Evolutionary conservation across 306 rosid species (phyloP).

Genomic region (Gastrolobium villosum): DNA sequence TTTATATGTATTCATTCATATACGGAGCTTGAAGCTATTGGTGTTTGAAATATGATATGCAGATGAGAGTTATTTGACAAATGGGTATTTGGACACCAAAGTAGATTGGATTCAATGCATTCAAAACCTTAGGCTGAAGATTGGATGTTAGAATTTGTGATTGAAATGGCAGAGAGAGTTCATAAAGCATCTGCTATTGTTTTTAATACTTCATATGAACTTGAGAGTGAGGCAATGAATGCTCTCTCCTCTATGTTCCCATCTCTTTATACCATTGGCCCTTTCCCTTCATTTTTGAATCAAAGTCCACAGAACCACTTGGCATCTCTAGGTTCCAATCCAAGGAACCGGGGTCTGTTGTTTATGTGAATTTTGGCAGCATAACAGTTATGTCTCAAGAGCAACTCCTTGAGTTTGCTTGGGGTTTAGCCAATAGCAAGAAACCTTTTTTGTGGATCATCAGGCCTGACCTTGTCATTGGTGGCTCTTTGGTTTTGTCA

Average conservation of each 20-base stretch:
- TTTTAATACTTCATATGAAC: neutral
- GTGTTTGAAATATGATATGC: conserved; percentile 13
- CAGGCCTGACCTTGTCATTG: neutral
- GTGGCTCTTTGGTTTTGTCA: neutral
- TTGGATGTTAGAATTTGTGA: neutral
- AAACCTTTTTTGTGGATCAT: neutral
- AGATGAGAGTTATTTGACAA: conserved; percentile 46
- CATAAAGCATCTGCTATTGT: conserved; percentile 19
- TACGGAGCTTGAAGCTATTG: neutral
- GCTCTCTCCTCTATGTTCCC: neutral
- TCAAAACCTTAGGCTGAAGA: conserved; percentile 41
- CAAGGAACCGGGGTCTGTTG: no score
- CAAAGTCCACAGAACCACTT: neutral
- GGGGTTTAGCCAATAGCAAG: neutral
- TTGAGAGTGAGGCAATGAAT: conserved; percentile 24
- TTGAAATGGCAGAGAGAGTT: conserved; percentile 11
- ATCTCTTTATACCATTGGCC: conserved; percentile 29
- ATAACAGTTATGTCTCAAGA: neutral
- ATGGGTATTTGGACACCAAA: conserved; percentile 40
- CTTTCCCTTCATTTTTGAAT: neutral
- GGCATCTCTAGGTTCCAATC: neutral
- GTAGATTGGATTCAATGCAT: conserved; percentile 45
- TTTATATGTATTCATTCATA: neutral
- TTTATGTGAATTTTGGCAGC: no score
- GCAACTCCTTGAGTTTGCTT: neutral